These are phyloP conservation scores for Talaromyces sp. DNA, from an alignment of 2,329 filamentous ascomycete species.

Conservation along the genomic window DNA sequence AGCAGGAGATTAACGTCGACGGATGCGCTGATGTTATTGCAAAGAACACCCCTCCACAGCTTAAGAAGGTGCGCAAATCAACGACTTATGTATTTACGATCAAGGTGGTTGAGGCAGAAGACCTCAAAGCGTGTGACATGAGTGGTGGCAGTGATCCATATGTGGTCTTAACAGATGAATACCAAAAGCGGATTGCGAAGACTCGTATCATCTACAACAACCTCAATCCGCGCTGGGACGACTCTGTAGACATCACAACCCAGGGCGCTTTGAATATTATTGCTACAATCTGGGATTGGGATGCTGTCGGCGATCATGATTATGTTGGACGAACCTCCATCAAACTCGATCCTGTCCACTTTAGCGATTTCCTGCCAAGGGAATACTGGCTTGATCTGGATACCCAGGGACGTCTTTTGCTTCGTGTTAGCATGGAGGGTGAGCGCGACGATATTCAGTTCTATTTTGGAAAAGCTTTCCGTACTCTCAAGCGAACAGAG, in stretches of 20 bases:
- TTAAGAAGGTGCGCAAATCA: conserved; percentile 68
- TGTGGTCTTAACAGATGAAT: conserved; percentile 94
- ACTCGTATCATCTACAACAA: conserved; percentile 88
- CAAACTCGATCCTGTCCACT: conserved; percentile 97
- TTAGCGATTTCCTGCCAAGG: conserved; percentile 90
- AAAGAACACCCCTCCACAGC: conserved; percentile 70
- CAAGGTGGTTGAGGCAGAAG: conserved; percentile 97
- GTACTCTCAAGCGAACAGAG: conserved; percentile 91
- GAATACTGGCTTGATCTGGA: conserved; percentile 98
- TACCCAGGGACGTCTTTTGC: conserved; percentile 84
- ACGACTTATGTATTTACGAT: conserved; percentile 97
- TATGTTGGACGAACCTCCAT: conserved; percentile 96
- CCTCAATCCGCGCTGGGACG: conserved; percentile 94
- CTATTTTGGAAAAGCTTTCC: conserved; percentile 96
- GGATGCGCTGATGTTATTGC: conserved; percentile 81
- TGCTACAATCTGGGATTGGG: conserved; percentile 97
- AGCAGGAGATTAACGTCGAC: conserved; percentile 88
- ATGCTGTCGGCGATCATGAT: conserved; percentile 95
- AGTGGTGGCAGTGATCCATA: conserved; percentile 95
- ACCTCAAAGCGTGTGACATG: conserved; percentile 96
- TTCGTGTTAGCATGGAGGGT: conserved; percentile 97
- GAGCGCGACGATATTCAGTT: conserved; percentile 98
- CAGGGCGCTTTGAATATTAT: conserved; percentile 90
- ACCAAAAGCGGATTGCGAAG: conserved; percentile 93
- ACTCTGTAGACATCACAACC: conserved; percentile 94